phyloP scores from a whole-genome alignment of 768 basidiomycete species.

The Pseudohyphozyma bogoriensis region DNA sequence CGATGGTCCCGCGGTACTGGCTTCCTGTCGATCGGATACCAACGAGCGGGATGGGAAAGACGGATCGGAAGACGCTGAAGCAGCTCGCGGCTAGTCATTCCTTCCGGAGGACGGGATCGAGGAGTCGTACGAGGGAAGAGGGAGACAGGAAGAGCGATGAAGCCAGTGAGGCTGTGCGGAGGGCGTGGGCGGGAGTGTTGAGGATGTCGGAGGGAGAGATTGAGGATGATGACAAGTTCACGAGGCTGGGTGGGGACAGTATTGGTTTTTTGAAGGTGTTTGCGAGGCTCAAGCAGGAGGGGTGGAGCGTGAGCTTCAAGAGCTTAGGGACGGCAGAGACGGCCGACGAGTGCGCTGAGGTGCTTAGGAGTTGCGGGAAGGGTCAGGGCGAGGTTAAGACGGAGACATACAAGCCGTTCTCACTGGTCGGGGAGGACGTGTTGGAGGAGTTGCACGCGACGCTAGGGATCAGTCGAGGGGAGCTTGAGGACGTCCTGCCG shows the following conservation, averaged over 20 bases:
- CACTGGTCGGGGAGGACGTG: conserved; percentile 9
- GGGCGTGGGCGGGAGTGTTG: conserved; percentile 16
- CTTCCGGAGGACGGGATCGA: conserved; percentile 1
- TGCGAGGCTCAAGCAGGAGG: background rate
- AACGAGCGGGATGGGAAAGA: conserved; percentile 28
- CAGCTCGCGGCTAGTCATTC: conserved; percentile 7
- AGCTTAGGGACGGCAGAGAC: conserved; percentile 14
- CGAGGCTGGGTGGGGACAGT: conserved; percentile 24
- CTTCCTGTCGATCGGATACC: conserved; percentile 20
- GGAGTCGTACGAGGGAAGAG: background rate
- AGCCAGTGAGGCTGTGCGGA: conserved; percentile 5
- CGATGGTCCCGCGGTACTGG: conserved; percentile 29
- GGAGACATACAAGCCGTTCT: conserved; percentile 3
- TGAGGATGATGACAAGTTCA: conserved; percentile 21
- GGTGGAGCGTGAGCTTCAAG: conserved; percentile 5
- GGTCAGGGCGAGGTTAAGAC: too few species aligned
- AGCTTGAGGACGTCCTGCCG: conserved; percentile 19
- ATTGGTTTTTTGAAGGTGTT: conserved; percentile 27
- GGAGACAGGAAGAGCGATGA: background rate
- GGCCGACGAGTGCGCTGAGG: conserved; percentile 10
- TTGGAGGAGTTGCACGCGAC: conserved; percentile 5
- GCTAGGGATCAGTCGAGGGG: background rate
- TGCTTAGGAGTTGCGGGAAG: too few species aligned
- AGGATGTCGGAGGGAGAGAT: conserved; percentile 1
- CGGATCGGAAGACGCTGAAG: conserved; percentile 20